Conservation (phyloP, 306 rosid species). For the Vigna unguiculata region DNA sequence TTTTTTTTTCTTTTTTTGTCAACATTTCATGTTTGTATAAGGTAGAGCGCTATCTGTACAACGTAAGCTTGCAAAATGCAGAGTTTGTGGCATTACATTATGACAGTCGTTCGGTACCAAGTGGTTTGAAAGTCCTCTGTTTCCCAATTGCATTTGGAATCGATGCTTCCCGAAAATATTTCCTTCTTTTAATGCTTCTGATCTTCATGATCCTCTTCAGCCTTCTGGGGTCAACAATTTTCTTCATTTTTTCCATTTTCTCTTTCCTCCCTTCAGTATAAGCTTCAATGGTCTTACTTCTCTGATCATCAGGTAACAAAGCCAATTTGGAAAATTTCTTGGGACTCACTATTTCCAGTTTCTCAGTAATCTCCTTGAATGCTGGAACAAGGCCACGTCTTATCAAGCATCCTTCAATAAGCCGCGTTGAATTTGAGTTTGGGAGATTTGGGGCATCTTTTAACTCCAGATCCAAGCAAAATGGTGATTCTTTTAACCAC, state of each 20-base stretch:
- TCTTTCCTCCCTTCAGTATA: slow-evolving; percentile 77
- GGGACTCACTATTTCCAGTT: slow-evolving; percentile 81
- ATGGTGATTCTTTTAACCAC: slow-evolving; percentile 98
- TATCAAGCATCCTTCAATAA: slow-evolving; percentile 81
- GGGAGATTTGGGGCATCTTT: slow-evolving; percentile 76
- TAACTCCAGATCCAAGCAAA: slow-evolving; percentile 92
- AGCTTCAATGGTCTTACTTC: slow-evolving; percentile 71
- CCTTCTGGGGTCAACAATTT: slow-evolving; percentile 51
- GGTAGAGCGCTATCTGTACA: slow-evolving; percentile 37
- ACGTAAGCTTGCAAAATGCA: slow-evolving; percentile 25
- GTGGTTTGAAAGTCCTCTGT: slow-evolving; percentile 49
- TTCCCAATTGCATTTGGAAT: slow-evolving; percentile 43
- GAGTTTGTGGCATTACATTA: slow-evolving; percentile 5
- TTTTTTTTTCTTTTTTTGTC: not conserved
- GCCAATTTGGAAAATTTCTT: slow-evolving; percentile 92
- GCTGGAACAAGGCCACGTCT: slow-evolving; percentile 94
- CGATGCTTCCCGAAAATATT: slow-evolving; percentile 52
- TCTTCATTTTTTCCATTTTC: slow-evolving; percentile 76
- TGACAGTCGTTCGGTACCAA: slow-evolving; percentile 26
- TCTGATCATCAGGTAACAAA: slow-evolving; percentile 78
- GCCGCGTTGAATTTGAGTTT: slow-evolving; percentile 75
- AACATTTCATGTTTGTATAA: slow-evolving; percentile 31
- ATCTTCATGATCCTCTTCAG: slow-evolving; percentile 56
- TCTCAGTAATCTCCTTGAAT: slow-evolving; percentile 76
- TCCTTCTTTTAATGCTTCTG: slow-evolving; percentile 56